Conservation (phyloP, 441 rosid genomes). For the Eruca vesicaria region DNA sequence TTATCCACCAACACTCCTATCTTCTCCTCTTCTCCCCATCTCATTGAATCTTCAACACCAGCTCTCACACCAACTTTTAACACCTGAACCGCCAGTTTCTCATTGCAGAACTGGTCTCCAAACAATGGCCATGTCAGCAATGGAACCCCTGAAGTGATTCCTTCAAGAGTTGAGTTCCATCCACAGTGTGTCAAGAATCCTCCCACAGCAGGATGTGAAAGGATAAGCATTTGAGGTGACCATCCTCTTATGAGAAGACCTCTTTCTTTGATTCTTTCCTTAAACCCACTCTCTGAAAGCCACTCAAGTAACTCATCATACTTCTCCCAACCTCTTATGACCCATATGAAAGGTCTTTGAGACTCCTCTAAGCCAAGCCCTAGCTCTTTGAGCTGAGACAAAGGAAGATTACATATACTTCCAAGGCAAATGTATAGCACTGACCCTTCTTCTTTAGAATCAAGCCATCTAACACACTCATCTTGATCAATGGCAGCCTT, state of each 20-base stretch:
- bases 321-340: constrained; percentile 19
- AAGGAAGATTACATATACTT: constrained; percentile 32
- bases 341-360: constrained; percentile 33
- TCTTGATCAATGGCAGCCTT: constrained; percentile 18
- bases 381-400: constrained; percentile 35
- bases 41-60: neutral
- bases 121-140: constrained; percentile 49
- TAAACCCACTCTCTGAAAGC: constrained; percentile 18
- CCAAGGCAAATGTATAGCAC: constrained; percentile 51
- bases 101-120: constrained; percentile 50
- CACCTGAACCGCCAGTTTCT: constrained; percentile 45
- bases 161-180: constrained; percentile 50
- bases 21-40: neutral
- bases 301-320: neutral
- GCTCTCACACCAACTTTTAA: constrained; percentile 5
- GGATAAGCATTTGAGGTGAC: constrained; percentile 35
- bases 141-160: constrained; percentile 39
- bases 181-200: constrained; percentile 40
- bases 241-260: constrained; percentile 36
- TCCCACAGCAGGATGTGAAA: constrained; percentile 31
- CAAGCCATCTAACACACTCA: constrained; percentile 44
- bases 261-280: constrained; percentile 25
- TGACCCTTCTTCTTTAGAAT: constrained; percentile 18
- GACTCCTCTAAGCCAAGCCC: constrained; percentile 41
- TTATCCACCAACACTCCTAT: no score